phyloP scores from a whole-genome alignment of 352 stramenopile species.

The Elongisporangium undulatum region DNA sequence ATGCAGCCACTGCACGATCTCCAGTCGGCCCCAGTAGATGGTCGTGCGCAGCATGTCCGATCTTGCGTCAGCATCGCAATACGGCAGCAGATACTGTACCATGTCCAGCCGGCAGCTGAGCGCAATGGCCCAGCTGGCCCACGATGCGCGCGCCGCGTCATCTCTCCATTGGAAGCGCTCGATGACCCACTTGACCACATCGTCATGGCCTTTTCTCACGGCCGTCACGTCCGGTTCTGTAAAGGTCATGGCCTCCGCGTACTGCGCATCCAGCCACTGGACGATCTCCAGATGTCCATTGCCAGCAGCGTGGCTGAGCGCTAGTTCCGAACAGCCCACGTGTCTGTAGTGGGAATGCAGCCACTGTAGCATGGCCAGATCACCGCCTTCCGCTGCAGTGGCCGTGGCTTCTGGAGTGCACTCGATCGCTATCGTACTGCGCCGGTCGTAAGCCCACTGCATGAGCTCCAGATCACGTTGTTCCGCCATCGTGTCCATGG shows the following conservation, averaged over 20 bases:
- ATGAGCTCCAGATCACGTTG: not conserved
- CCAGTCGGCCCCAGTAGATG: not conserved
- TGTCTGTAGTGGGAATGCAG: not conserved
- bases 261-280: conserved; percentile 24
- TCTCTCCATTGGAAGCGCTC: not conserved
- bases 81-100: not conserved
- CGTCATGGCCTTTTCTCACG: not conserved
- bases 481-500: not conserved
- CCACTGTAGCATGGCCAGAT: not conserved
- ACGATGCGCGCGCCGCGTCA: not conserved
- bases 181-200: not conserved
- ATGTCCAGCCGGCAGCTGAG: not conserved
- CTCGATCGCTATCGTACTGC: not conserved
- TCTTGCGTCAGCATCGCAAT: not conserved
- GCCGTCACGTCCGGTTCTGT: not conserved
- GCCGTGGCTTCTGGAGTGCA: not conserved
- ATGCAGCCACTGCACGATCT: conserved; percentile 8
- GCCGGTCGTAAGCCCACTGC: not conserved
- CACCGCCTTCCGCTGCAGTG: not conserved
- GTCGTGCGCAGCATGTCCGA: not conserved
- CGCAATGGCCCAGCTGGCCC: not conserved
- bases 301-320: conserved; percentile 9
- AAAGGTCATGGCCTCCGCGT: not conserved
- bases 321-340: conserved; percentile 8
- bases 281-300: conserved; percentile 31